Evolutionary conservation across 2,329 filamentous ascomycete genomes (phyloP), one percentile per base, ranked within the genome.

Genomic region (Aspergillus quadricinctus): DNA sequence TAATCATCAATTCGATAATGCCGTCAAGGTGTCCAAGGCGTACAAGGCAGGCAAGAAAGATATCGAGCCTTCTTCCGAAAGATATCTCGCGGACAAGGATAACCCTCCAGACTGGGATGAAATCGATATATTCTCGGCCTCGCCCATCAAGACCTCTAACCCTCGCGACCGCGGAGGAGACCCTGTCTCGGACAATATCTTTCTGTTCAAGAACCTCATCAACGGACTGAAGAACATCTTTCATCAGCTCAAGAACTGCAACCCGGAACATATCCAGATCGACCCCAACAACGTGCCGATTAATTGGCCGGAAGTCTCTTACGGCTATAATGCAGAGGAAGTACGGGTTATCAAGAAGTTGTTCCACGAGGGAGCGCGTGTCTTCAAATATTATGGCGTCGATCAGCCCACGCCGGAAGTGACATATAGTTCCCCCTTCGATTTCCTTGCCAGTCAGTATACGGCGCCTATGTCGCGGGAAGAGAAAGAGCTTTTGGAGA

Each of bases 141-240:
- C 93, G 69, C 95, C 94, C 0, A 97, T 99, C 76, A 97, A 96
- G 76, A 94, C 91, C 0, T 90, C 90, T 0, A 97, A 94, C 66
- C 90, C 92, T 7, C 86, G 92, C 49, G 94, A 99, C 63, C 84
- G 93, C 57, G 91, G 88, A 55, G 87, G 88, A 14, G 92, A 97
- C 69, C 93, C 94, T 0, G 92, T 99, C 17, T 86, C 87, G 3
- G 95, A 99, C 72, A 99, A 99, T 78, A 96, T 97, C 69, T 97
- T 99, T 65, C 78, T 99, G 4, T 99, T 99, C 78, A 92, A 92
- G 73, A 99, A 96, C 63, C 79, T 99, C 6, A 89, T 99, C 78
- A 95, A 95, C 64, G 94, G 94, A 0, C 79, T 99, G 0, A 97
- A 97, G 76, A 96, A 93, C 66, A 92, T 95, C 6, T 96, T 99